A percentile compares a stretch with the other conserved stretches of the same genome.
Evolutionary conservation across 2,329 filamentous ascomycete genomes (phyloP).

Genomic region (Talaromyces piceae): DNA sequence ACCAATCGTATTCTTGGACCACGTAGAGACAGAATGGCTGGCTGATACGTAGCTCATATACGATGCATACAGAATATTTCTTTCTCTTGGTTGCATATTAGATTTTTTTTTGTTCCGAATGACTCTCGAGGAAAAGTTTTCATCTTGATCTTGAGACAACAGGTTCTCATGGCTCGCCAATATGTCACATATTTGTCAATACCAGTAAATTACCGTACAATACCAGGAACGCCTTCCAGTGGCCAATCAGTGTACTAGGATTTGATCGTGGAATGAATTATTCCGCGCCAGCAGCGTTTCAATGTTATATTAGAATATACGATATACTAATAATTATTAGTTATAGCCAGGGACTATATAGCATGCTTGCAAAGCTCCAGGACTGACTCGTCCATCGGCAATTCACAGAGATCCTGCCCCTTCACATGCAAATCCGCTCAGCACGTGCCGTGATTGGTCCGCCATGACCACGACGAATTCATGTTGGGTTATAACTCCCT

Average conservation of each 20-base stretch:
- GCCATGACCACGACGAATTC: too few relatives aligned
- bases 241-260: not conserved
- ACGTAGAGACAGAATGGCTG: too few relatives aligned
- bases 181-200: not conserved
- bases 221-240: not conserved
- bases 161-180: not conserved
- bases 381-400: not conserved
- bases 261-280: not conserved
- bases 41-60: too few relatives aligned
- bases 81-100: too few relatives aligned
- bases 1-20: too few relatives aligned
- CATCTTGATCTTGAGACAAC: not conserved
- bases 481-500: too few relatives aligned
- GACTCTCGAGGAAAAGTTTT: not conserved
- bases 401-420: not conserved
- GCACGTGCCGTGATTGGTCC: not conserved
- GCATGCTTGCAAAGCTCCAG: not conserved
- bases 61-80: too few relatives aligned
- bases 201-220: not conserved
- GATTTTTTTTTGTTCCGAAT: too few relatives aligned
- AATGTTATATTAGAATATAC: not conserved
- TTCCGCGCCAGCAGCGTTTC: not conserved
- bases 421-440: not conserved
- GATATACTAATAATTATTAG: not conserved
- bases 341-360: not conserved